Percentiles rank a stretch among this genome's conserved stretches.
Conservation (phyloP, 2,329 filamentous ascomycete species). For the Penicillium sp. region DNA sequence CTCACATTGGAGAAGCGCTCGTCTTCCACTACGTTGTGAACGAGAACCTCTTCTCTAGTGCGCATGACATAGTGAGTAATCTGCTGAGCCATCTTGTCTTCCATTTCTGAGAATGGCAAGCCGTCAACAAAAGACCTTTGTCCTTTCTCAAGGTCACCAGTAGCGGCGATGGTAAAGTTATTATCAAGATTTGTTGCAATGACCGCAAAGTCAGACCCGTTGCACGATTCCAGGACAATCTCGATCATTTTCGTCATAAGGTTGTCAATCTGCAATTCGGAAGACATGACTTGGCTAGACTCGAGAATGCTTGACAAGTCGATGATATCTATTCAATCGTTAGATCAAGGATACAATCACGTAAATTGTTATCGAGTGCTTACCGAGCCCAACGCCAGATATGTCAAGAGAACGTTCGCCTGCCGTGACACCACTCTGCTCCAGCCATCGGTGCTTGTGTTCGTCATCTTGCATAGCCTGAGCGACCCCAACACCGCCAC, state of each 20-base stretch:
- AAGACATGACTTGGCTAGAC: constrained; percentile 68
- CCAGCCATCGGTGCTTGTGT: constrained; percentile 48
- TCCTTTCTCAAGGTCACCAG: constrained; percentile 61
- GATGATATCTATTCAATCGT: constrained; percentile 63
- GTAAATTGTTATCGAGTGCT: constrained; percentile 11
- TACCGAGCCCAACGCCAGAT: constrained; percentile 47
- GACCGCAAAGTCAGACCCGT: constrained; percentile 63
- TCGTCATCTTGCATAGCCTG: constrained; percentile 45
- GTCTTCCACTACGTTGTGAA: constrained; percentile 67
- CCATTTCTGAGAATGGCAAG: constrained; percentile 60
- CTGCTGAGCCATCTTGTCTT: constrained; percentile 64
- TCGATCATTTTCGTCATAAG: constrained; percentile 67
- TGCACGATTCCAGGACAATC: constrained; percentile 68
- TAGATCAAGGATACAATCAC: constrained; percentile 28
- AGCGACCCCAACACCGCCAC: constrained; percentile 28
- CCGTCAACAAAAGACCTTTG: constrained; percentile 59
- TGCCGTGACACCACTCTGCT: constrained; percentile 44
- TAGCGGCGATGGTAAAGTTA: constrained; percentile 65
- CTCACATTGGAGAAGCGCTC: constrained; percentile 68
- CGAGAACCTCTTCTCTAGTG: constrained; percentile 66
- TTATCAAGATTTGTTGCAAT: constrained; percentile 66
- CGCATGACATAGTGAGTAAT: constrained; percentile 67
- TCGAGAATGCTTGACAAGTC: constrained; percentile 68
- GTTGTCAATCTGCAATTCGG: constrained; percentile 67
- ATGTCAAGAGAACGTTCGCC: constrained; percentile 48